A percentile compares a stretch with the other conserved stretches of the same genome.
Conservation (phyloP, 2,329 filamentous ascomycete species). For the Phialophora macrospora region DNA sequence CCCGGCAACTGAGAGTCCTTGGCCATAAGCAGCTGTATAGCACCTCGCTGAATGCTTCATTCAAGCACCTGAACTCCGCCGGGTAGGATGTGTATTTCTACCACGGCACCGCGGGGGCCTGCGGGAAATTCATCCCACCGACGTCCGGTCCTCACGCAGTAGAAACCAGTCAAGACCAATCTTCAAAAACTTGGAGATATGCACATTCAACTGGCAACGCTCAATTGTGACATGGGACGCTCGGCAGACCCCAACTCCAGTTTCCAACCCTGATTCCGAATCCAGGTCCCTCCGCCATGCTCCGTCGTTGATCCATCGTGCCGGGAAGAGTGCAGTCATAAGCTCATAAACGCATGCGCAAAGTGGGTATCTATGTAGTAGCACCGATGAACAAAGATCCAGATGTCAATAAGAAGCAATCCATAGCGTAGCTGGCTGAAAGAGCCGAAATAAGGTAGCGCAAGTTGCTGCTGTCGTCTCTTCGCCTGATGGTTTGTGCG, state of each 20-base stretch:
- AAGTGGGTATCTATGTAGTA: slow-evolving; percentile 6
- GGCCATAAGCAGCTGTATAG: background rate
- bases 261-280: background rate
- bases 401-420: background rate
- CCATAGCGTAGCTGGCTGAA: background rate
- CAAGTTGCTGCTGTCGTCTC: background rate
- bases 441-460: background rate
- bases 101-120: background rate
- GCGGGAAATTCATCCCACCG: background rate
- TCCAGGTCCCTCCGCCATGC: background rate
- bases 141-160: background rate
- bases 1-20: background rate
- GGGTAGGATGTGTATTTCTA: background rate
- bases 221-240: background rate
- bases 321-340: background rate
- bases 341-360: background rate
- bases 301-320: background rate
- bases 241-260: background rate
- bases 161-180: background rate
- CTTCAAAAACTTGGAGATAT: background rate
- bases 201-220: background rate
- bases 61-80: background rate
- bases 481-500: background rate
- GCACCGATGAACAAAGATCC: background rate
- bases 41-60: background rate